Percentiles rank a stretch among this genome's conserved stretches.
Evolutionary conservation across 2,329 filamentous ascomycete species (phyloP).

Genomic region (Helicocarpus griseus): DNA sequence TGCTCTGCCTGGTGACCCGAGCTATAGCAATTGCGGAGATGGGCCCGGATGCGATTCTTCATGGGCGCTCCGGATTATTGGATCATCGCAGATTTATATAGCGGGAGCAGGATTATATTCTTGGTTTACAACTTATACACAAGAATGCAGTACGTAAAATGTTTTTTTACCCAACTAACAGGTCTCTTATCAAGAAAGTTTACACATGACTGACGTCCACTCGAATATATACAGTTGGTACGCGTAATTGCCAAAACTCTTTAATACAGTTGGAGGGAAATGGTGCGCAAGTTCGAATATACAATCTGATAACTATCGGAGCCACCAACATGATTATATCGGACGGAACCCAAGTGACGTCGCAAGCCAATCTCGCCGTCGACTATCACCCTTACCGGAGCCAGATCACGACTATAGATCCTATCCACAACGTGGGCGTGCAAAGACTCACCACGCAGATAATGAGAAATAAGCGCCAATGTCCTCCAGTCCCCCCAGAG

Average conservation of each 20-base stretch:
- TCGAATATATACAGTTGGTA: not conserved
- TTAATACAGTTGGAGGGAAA: conserved; percentile 1
- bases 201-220: not conserved
- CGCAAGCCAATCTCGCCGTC: conserved; percentile 4
- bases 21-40: not conserved
- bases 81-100: conserved; percentile 1
- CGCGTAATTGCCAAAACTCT: conserved; percentile 1
- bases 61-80: conserved; percentile 2
- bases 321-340: conserved; percentile 3
- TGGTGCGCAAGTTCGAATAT: not conserved
- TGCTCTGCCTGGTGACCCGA: not conserved
- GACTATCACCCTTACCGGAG: conserved; percentile 8
- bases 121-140: conserved; percentile 3
- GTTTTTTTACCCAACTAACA: too few species aligned
- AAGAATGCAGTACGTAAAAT: not conserved
- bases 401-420: conserved; percentile 5
- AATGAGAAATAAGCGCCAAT: not conserved
- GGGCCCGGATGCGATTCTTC: not conserved
- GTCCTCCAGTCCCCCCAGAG: not conserved
- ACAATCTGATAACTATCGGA: conserved; percentile 4
- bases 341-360: not conserved
- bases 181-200: not conserved
- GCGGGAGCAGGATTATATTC: conserved; percentile 3
- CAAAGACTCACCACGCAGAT: not conserved
- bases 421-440: not conserved